phyloP scores from a whole-genome alignment of 2,329 filamentous ascomycete genomes.

The Fusarium sp. region DNA sequence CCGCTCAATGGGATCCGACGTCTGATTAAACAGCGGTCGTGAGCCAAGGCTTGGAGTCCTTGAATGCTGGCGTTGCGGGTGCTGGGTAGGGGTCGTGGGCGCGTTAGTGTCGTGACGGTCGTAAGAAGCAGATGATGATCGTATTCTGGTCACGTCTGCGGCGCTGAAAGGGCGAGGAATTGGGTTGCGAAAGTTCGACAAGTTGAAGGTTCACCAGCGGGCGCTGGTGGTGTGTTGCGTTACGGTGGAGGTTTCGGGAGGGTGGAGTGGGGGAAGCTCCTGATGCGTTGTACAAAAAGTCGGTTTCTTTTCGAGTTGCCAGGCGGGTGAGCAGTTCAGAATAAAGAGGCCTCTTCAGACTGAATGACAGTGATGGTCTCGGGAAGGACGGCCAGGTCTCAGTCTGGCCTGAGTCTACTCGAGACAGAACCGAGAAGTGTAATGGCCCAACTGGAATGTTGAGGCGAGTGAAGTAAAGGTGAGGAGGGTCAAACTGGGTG shows the following conservation, averaged over 20 bases:
- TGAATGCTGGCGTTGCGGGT: constrained; percentile 59
- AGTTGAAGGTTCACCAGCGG: constrained; percentile 58
- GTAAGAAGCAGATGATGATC: constrained; percentile 54
- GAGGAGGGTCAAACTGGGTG: constrained; percentile 15
- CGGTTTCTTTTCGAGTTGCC: constrained; percentile 12
- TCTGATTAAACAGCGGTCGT: constrained; percentile 37
- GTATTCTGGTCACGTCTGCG: constrained; percentile 60
- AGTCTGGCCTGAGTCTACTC: constrained; percentile 30
- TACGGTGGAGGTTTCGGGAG: constrained; percentile 31
- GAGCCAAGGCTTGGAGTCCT: constrained; percentile 21
- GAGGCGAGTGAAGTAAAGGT: constrained; percentile 16
- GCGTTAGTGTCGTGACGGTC: constrained; percentile 67
- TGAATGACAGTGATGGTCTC: constrained; percentile 22
- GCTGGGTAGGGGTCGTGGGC: constrained; percentile 55
- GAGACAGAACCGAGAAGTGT: constrained; percentile 23
- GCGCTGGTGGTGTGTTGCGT: constrained; percentile 46
- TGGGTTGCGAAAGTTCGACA: constrained; percentile 54
- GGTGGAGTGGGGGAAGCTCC: constrained; percentile 34
- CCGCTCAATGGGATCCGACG: constrained; percentile 54
- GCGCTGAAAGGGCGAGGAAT: constrained; percentile 41
- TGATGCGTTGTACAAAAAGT: constrained; percentile 38
- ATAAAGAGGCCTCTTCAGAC: background rate
- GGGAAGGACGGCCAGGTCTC: constrained; percentile 30
- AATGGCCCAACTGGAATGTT: constrained; percentile 37
- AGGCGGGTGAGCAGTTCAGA: constrained; percentile 7